These are phyloP conservation scores for Orobanche coerulescens DNA, from an alignment of 257 asterid species.

Conservation along the genomic window DNA sequence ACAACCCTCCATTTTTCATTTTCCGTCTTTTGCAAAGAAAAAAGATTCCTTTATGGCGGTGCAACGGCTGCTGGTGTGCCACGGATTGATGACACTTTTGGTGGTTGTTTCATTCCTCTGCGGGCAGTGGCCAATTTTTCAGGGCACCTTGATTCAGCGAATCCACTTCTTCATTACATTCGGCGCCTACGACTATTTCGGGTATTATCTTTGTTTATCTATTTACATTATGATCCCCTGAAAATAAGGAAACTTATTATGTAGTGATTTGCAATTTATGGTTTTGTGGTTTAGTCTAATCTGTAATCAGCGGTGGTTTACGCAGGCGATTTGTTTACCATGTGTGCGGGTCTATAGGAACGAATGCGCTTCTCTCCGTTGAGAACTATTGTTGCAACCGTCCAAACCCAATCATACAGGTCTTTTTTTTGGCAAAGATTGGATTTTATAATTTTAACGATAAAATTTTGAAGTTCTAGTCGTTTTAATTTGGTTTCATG, in stretches of 20 bases:
- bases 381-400: constrained; percentile 89
- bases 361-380: constrained; percentile 48
- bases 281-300: constrained; percentile 2
- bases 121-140: constrained; percentile 96
- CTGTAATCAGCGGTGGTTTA: constrained; percentile 16
- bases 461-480: not conserved
- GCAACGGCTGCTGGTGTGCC: constrained; percentile 81
- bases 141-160: constrained; percentile 75
- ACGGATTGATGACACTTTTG: constrained; percentile 61
- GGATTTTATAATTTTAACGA: not conserved
- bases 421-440: not conserved
- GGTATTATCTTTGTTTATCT: constrained; percentile 28
- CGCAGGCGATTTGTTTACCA: constrained; percentile 64
- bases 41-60: constrained; percentile 39
- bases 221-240: not conserved
- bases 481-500: not conserved
- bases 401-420: constrained; percentile 90
- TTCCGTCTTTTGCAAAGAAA: too few species aligned
- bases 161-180: constrained; percentile 73
- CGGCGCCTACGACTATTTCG: constrained; percentile 77
- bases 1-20: too few species aligned
- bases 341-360: constrained; percentile 63
- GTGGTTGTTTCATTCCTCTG: constrained; percentile 84
- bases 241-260: not conserved
- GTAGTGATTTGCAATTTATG: not conserved